Conservation (phyloP, 2,329 filamentous ascomycete genomes). For the Colletotrichum euphorbiae region DNA sequence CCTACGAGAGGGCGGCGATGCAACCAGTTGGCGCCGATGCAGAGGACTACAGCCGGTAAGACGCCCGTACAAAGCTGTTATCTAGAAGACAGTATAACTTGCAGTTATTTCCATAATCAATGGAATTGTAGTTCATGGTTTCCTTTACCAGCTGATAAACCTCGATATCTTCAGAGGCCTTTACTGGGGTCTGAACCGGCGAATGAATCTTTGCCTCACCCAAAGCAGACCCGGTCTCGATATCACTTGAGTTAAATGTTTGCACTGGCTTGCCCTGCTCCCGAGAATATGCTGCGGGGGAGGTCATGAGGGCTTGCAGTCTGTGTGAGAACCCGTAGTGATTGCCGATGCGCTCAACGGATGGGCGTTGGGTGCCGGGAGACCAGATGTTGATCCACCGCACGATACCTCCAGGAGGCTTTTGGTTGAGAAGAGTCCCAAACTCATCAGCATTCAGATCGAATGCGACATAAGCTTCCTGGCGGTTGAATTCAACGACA, state of each 20-base stretch:
- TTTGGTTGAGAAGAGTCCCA: constrained; percentile 49
- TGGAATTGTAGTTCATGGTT: constrained; percentile 81
- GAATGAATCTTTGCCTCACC: constrained; percentile 28
- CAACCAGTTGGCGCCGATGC: constrained; percentile 77
- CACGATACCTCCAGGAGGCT: constrained; percentile 50
- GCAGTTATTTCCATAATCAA: constrained; percentile 76
- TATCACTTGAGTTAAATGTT: constrained; percentile 1
- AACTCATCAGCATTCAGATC: constrained; percentile 61
- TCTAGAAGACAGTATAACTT: constrained; percentile 42
- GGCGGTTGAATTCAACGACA: constrained; percentile 72
- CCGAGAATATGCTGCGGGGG: constrained; percentile 44
- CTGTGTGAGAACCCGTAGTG: constrained; percentile 77
- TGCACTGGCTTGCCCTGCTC: not conserved
- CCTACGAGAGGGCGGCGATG: constrained; percentile 53
- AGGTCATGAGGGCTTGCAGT: constrained; percentile 72
- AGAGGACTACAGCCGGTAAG: constrained; percentile 64
- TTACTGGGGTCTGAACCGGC: constrained; percentile 32
- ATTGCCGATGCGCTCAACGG: constrained; percentile 66
- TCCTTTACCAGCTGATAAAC: constrained; percentile 69
- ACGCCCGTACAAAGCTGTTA: not conserved
- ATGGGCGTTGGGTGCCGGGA: constrained; percentile 68
- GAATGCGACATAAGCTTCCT: constrained; percentile 66
- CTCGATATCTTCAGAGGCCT: constrained; percentile 45
- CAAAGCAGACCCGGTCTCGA: constrained; percentile 11
- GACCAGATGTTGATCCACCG: constrained; percentile 84